Evolutionary conservation across 139 green algal species (phyloP).

Genomic region (Chlamydomonas schloesseri): DNA sequence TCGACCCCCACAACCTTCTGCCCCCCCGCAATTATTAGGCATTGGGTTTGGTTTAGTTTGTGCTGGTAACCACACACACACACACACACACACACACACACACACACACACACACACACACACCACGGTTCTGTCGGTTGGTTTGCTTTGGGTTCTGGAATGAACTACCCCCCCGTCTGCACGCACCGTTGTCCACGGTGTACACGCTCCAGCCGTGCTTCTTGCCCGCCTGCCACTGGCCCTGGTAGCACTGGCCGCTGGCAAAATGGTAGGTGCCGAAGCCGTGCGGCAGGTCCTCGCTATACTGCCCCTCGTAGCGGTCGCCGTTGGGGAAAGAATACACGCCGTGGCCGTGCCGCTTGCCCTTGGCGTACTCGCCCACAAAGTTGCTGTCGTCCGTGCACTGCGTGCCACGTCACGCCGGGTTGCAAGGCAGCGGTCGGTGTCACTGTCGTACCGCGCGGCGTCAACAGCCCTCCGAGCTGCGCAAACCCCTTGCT

Average conservation of each 20-base stretch:
- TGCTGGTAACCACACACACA: too few relatives aligned
- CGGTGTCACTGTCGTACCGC: background rate
- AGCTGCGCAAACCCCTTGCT: too few relatives aligned
- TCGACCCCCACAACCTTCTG: too few relatives aligned
- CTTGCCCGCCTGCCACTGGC: constrained; percentile 74
- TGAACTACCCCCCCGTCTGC: too few relatives aligned
- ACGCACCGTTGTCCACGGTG: constrained; percentile 62
- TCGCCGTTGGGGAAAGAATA: constrained; percentile 82
- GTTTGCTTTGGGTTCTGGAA: too few relatives aligned
- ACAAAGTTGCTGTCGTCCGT: constrained; percentile 81
- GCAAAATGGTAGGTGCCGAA: constrained; percentile 78
- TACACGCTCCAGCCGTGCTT: constrained; percentile 83
- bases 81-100: background rate
- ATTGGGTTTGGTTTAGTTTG: too few relatives aligned
- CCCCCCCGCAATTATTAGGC: too few relatives aligned
- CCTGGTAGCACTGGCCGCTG: constrained; percentile 77
- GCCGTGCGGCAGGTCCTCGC: constrained; percentile 69
- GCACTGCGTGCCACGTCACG: constrained; percentile 55
- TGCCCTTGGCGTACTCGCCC: constrained; percentile 73
- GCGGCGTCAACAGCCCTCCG: too few relatives aligned
- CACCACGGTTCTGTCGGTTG: too few relatives aligned
- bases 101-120: background rate
- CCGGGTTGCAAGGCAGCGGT: background rate
- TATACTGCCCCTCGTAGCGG: constrained; percentile 65
- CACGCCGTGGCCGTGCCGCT: constrained; percentile 76